Conservation (phyloP, 2,329 filamentous ascomycete species). For the Shiraia sp. region DNA sequence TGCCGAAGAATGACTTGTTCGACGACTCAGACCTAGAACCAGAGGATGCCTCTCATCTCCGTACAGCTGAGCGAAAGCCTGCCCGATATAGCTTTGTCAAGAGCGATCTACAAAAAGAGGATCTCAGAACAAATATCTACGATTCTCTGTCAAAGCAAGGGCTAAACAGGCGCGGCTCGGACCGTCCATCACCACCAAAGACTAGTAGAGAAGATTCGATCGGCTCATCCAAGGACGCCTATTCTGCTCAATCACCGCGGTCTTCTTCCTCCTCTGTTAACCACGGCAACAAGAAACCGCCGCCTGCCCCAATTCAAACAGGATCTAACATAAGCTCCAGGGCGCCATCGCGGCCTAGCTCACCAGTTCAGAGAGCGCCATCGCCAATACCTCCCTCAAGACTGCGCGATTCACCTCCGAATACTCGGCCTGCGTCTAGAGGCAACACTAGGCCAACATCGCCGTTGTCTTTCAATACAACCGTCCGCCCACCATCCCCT, state of each 20-base stretch:
- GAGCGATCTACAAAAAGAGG: conserved; percentile 40
- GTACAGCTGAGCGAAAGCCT: conserved; percentile 36
- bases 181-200: conserved; percentile 13
- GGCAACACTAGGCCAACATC: conserved; percentile 29
- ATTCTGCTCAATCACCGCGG: conserved; percentile 32
- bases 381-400: conserved; percentile 36
- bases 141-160: conserved; percentile 23
- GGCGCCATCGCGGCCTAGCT: conserved; percentile 28
- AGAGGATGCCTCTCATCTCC: conserved; percentile 30
- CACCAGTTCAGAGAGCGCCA: conserved; percentile 25
- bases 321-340: conserved; percentile 19
- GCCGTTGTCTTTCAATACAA: conserved; percentile 27
- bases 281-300: conserved; percentile 17
- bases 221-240: conserved; percentile 30
- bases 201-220: conserved; percentile 25
- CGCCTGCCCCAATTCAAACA: conserved; percentile 24
- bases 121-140: conserved; percentile 31
- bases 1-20: conserved; percentile 28
- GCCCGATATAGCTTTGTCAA: conserved; percentile 47
- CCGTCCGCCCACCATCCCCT: conserved; percentile 20
- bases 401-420: conserved; percentile 25
- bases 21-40: conserved; percentile 37
- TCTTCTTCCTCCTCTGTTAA: conserved; percentile 39
- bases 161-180: conserved; percentile 18
- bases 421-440: conserved; percentile 34